Base-by-base conservation (phyloP, 176 grass and related monocot species). In the Aegilops bicornis region DNA sequence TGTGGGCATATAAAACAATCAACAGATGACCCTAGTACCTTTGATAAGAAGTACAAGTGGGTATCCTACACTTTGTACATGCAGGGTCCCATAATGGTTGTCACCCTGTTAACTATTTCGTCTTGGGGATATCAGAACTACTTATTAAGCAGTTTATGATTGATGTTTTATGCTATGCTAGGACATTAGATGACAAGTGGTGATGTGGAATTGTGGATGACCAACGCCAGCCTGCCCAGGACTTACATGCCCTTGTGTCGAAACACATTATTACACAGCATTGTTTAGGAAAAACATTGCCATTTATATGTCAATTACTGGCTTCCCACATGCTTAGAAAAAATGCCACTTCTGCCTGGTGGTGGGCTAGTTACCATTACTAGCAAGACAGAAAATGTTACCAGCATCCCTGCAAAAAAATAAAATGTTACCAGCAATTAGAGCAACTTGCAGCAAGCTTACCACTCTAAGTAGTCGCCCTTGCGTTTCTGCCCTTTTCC, bases 391-490 rank as follows among this genome's bases (percentile, higher is more conserved):
- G 16, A 59, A 32, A 79, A 27, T 32, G 25, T 16, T 66, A 79
- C 15, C 15, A 63, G 19, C 0, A 56, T 27, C 27, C 27, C 27
- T 27, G 27, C 27, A 27, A 27, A 27, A 27, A 27, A 27, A 27
- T 27, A 59, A 32, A 79, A 27, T 32, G 25, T 16, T 66, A 79
- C 15, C 15, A 63, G 19, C 0, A 56, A n/a, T 83, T 59, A 74
- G 40, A 83, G 40, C 58, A 73, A 30, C 1, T 52, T 50, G 8
- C 43, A 31, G 70, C 48, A 83, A 4, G 33, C 82, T 82, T 94
- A 99, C 94, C 92, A 96, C 88, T 84, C 94, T 88, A 83, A 99
- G 90, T 47, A 99, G 64, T 8, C 94, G 86, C 47, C 92, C 89
- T 85, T 99, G 94, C 7, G 12, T 58, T 72, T 90, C 90, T 36